A percentile compares a stretch with the other conserved stretches of the same genome.
These are phyloP conservation scores for Penicillium sp. DNA, from an alignment of 2,329 filamentous ascomycete species.

Conservation along the genomic window DNA sequence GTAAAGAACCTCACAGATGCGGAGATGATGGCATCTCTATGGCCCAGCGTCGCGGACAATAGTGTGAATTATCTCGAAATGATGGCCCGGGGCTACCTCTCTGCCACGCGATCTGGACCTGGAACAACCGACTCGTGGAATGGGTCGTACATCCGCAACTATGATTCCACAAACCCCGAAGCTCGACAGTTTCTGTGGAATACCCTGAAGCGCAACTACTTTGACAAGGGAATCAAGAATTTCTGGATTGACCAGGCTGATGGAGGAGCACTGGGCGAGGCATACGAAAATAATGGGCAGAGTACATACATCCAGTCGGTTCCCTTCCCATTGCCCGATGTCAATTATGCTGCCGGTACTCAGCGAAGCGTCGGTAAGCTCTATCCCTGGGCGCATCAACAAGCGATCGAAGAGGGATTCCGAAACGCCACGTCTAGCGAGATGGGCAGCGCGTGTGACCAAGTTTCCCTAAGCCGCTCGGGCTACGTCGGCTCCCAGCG, in stretches of 20 bases:
- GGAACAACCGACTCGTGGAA: slow-evolving; percentile 57
- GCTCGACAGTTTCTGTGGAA: slow-evolving; percentile 59
- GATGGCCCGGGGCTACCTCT: slow-evolving; percentile 58
- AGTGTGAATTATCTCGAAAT: slow-evolving; percentile 61
- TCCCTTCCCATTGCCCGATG: slow-evolving; percentile 27
- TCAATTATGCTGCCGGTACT: slow-evolving; percentile 61
- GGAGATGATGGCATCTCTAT: slow-evolving; percentile 66
- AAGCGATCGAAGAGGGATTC: slow-evolving; percentile 59
- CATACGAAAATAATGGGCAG: slow-evolving; percentile 48
- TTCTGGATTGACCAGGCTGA: slow-evolving; percentile 70
- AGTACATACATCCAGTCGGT: slow-evolving; percentile 48
- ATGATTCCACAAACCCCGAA: slow-evolving; percentile 59
- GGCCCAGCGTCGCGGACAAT: slow-evolving; percentile 61
- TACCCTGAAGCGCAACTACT: slow-evolving; percentile 59
- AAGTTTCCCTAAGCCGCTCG: slow-evolving; percentile 55
- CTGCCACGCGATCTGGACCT: slow-evolving; percentile 58
- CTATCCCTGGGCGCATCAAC: slow-evolving; percentile 59
- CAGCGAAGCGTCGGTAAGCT: slow-evolving; percentile 58
- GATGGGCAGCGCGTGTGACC: slow-evolving; percentile 37
- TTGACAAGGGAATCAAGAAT: slow-evolving; percentile 57
- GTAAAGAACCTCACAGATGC: slow-evolving; percentile 54
- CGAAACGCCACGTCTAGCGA: slow-evolving; percentile 50
- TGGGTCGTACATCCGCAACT: slow-evolving; percentile 59
- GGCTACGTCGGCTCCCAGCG: slow-evolving; percentile 59
- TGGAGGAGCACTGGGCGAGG: slow-evolving; percentile 35